Base-by-base conservation (phyloP, 768 basidiomycete genomes). In the Mrakia hoshinonis region DNA sequence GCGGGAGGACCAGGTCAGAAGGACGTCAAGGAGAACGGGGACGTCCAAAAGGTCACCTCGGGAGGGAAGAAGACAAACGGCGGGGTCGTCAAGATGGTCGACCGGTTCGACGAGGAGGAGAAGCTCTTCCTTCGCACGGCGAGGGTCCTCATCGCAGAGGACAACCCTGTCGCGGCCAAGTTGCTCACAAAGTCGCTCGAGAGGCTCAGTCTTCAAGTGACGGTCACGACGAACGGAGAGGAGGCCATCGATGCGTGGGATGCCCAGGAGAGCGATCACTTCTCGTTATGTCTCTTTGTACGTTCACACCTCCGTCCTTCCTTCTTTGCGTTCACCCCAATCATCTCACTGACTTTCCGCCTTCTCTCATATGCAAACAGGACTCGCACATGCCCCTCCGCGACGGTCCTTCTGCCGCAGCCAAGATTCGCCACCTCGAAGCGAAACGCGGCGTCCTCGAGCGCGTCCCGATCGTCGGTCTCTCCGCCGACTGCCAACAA, bases 31-130 rank as follows among this genome's bases (percentile, higher is more conserved):
- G 43, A 43, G 43, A 43, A 43, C 43, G 43, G 43, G 43, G 15
- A 6, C 43, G 43, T n/a, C n/a, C n/a, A n/a, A n/a, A n/a, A n/a
- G n/a, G n/a, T n/a, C n/a, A n/a, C 60, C 20, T 26, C 62, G 15
- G 83, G 89, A 7, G 81, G 85, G 31, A 85, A 86, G 73, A 85
- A 89, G 82, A 88, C 87, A 11, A 89, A 88, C 87, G 0, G 87
- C 88, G 13, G 82, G 88, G 73, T 84, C 83, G 76, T 81, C 82
- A 10, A 82, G 46, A 74, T 79, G 58, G 77, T 81, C n/a, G 81
- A 81, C 47, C 78, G 82, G 2, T 73, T 81, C 1, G 81, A 81
- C 73, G 79, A 83, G 1, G 79, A 82, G 13, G 86, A 85, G 67
- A 83, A 84, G 61, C 85, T 84, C 61, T 81, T 86, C 29, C 86